These are phyloP conservation scores for Arthrobotrys megalospora DNA, from an alignment of 2,329 filamentous ascomycete species.

Conservation along the genomic window DNA sequence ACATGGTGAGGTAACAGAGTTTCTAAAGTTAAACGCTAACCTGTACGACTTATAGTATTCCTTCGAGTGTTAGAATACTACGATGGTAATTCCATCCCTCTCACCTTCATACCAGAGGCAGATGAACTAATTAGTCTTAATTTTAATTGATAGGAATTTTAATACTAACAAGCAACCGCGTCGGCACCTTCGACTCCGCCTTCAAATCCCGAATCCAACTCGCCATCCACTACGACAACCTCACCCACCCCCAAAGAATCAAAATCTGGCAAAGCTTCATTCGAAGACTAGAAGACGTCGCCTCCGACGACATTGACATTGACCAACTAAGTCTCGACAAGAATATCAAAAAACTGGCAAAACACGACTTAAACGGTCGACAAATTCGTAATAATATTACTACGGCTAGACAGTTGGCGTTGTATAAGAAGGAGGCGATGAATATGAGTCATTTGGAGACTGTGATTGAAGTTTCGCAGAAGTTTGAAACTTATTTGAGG, in stretches of 20 bases:
- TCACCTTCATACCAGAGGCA: neutral
- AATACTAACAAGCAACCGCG: constrained; percentile 67
- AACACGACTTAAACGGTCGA: neutral
- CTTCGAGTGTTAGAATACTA: constrained; percentile 68
- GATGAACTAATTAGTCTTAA: neutral
- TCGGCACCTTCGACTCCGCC: constrained; percentile 63
- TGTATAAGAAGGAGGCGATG: constrained; percentile 5
- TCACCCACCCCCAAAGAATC: neutral
- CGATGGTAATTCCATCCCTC: constrained; percentile 42
- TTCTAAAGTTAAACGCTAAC: neutral
- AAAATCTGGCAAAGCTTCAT: constrained; percentile 9
- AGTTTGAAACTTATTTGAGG: neutral
- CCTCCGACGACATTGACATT: constrained; percentile 1
- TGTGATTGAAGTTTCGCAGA: neutral
- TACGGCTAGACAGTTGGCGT: neutral
- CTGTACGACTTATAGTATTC: constrained; percentile 66
- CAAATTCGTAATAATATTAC: constrained; percentile 10
- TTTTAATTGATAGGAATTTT: constrained; percentile 64
- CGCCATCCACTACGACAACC: constrained; percentile 50
- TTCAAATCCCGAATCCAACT: constrained; percentile 64
- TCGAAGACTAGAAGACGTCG: constrained; percentile 1
- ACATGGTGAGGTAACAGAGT: neutral
- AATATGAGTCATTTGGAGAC: constrained; percentile 10
- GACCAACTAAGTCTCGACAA: neutral
- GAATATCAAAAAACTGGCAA: constrained; percentile 5